Conservation (phyloP, 352 stramenopile genomes). For the Phytophthora pisi region DNA sequence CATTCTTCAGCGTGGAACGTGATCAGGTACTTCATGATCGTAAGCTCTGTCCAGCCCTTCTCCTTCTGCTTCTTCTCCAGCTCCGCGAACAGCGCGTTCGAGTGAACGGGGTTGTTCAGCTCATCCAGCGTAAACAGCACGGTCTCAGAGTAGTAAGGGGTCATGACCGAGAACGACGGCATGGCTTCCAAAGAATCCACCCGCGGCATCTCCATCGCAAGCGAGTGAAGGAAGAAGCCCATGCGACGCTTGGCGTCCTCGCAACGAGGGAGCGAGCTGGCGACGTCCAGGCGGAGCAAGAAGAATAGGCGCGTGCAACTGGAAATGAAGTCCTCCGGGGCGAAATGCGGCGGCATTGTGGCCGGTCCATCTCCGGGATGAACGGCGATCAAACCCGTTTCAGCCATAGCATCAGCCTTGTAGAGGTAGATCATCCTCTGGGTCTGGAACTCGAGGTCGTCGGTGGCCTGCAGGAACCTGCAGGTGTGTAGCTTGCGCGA, state of each 20-base stretch:
- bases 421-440: conserved; percentile 74
- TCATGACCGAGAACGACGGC: conserved; percentile 90
- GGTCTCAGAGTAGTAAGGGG: conserved; percentile 88
- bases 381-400: conserved; percentile 59
- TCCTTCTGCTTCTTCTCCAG: conserved; percentile 77
- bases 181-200: conserved; percentile 80
- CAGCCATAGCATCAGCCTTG: conserved; percentile 61
- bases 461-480: conserved; percentile 63
- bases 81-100: conserved; percentile 79
- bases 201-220: conserved; percentile 84
- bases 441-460: conserved; percentile 71
- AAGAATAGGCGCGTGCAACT: conserved; percentile 85
- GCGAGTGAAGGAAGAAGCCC: conserved; percentile 86
- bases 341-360: conserved; percentile 47
- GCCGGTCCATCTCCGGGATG: conserved; percentile 39
- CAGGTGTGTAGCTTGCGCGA: conserved; percentile 60
- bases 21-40: conserved; percentile 89
- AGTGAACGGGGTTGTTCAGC: conserved; percentile 81
- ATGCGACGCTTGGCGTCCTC: conserved; percentile 87
- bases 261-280: conserved; percentile 76
- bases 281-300: conserved; percentile 71
- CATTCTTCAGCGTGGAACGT: conserved; percentile 89
- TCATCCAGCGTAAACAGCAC: conserved; percentile 89
- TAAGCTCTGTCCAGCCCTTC: conserved; percentile 79
- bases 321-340: conserved; percentile 70